Conservation (phyloP, 495 filamentous ascomycete species). For the Aspergillus sclerotiicarbonarius region DNA sequence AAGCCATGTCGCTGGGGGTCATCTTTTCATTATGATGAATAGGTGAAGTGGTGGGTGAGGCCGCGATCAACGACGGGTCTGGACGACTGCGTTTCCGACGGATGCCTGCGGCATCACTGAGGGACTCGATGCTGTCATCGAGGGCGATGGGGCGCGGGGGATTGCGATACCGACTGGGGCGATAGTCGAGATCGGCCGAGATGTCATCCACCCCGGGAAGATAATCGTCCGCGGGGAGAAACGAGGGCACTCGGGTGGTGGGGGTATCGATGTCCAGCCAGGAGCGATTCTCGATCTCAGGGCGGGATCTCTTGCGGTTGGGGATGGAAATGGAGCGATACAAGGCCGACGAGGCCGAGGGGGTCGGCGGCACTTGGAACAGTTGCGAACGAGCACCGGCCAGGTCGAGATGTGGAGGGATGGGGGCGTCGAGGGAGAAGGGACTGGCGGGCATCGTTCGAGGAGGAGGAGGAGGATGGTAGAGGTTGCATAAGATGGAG, state of each 20-base stretch:
- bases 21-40: slow-evolving; percentile 20
- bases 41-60: slow-evolving; percentile 16
- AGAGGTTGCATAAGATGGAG: not conserved
- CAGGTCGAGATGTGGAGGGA: slow-evolving; percentile 54
- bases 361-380: slow-evolving; percentile 68
- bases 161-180: slow-evolving; percentile 47
- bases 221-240: slow-evolving; percentile 56
- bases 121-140: slow-evolving; percentile 32
- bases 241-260: slow-evolving; percentile 35
- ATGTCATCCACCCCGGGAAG: slow-evolving; percentile 50
- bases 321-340: slow-evolving; percentile 57
- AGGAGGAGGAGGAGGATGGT: not conserved
- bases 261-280: slow-evolving; percentile 23
- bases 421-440: slow-evolving; percentile 50
- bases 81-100: slow-evolving; percentile 43
- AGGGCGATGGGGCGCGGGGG: slow-evolving; percentile 32
- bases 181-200: slow-evolving; percentile 42
- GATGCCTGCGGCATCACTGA: slow-evolving; percentile 22
- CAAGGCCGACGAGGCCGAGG: slow-evolving; percentile 58
- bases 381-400: slow-evolving; percentile 56
- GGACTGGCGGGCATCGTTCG: slow-evolving; percentile 41
- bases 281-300: slow-evolving; percentile 28
- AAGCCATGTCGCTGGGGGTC: slow-evolving; percentile 23
- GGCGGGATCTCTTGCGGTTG: slow-evolving; percentile 42
- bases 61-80: slow-evolving; percentile 28